Evolutionary conservation across 2,329 filamentous ascomycete genomes (phyloP).

Genomic region (Gnomoniopsis sp.): DNA sequence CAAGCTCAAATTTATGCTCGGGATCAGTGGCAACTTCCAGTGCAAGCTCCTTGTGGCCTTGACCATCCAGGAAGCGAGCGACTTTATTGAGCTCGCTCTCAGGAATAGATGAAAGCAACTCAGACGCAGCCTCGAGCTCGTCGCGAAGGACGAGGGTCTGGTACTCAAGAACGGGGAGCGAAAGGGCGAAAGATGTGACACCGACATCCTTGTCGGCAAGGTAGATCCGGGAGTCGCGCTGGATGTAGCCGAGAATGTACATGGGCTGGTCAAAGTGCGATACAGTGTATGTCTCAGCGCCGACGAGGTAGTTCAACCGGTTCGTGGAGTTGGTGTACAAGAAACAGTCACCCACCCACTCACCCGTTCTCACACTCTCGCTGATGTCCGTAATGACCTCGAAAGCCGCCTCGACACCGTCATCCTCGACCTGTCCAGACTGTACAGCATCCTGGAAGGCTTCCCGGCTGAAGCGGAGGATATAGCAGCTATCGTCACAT

Average conservation of each 20-base stretch:
- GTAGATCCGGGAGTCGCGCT: conserved; percentile 92
- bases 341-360: conserved; percentile 99
- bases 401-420: conserved; percentile 93
- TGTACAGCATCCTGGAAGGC: conserved; percentile 82
- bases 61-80: conserved; percentile 92
- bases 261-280: conserved; percentile 94
- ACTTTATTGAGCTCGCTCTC: conserved; percentile 97
- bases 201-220: conserved; percentile 93
- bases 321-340: conserved; percentile 98
- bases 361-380: conserved; percentile 88
- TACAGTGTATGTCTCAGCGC: conserved; percentile 96
- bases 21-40: conserved; percentile 91
- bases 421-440: conserved; percentile 76
- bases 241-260: conserved; percentile 94
- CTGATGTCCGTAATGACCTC: conserved; percentile 95
- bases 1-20: conserved; percentile 95
- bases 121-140: conserved; percentile 86
- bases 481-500: conserved; percentile 85
- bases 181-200: conserved; percentile 86
- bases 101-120: conserved; percentile 79
- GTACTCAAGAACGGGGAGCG: conserved; percentile 90
- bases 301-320: conserved; percentile 94
- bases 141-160: conserved; percentile 92
- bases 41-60: conserved; percentile 94
- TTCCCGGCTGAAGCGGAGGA: conserved; percentile 86